Conservation (phyloP, 1,139 yeast species). For the Maudiozyma humilis region DNA sequence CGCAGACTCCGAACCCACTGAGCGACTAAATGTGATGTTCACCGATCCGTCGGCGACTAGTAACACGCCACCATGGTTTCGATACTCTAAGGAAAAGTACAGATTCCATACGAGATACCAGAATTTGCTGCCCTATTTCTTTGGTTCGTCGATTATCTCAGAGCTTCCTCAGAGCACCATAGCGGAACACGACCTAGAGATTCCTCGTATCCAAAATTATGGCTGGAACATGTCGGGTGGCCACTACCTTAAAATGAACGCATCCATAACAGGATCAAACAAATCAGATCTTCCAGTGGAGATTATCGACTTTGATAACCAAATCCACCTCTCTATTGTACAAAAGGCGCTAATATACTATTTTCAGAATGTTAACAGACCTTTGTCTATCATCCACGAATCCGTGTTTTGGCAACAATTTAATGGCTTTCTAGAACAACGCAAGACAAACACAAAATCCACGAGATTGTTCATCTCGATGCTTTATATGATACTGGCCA, state of each 20-base stretch:
- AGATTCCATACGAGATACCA: slow-evolving; percentile 46
- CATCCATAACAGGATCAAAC: not conserved
- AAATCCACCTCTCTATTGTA: slow-evolving; percentile 14
- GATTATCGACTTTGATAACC: slow-evolving; percentile 14
- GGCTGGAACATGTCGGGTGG: slow-evolving; percentile 64
- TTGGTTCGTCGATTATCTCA: slow-evolving; percentile 37
- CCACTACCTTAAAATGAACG: slow-evolving; percentile 37
- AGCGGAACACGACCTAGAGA: slow-evolving; percentile 33
- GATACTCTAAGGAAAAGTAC: slow-evolving; percentile 37
- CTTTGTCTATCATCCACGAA: slow-evolving; percentile 48
- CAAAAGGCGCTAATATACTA: slow-evolving; percentile 33
- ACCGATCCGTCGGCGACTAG: not conserved
- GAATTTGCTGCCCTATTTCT: slow-evolving; percentile 39
- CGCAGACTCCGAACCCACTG: not conserved
- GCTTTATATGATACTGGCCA: slow-evolving; percentile 43
- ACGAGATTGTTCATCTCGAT: slow-evolving; percentile 43
- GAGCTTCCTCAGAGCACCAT: slow-evolving; percentile 35
- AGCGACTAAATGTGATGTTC: not conserved
- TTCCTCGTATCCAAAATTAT: slow-evolving; percentile 53
- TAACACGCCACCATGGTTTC: slow-evolving; percentile 9
- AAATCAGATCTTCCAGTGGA: not conserved
- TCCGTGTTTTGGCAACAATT: slow-evolving; percentile 47
- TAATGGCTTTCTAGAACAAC: slow-evolving; percentile 20
- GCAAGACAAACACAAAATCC: slow-evolving; percentile 29
- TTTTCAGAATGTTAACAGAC: slow-evolving; percentile 46